phyloP scores from a whole-genome alignment of 495 filamentous ascomycete species.

The Penicillium steckii region DNA sequence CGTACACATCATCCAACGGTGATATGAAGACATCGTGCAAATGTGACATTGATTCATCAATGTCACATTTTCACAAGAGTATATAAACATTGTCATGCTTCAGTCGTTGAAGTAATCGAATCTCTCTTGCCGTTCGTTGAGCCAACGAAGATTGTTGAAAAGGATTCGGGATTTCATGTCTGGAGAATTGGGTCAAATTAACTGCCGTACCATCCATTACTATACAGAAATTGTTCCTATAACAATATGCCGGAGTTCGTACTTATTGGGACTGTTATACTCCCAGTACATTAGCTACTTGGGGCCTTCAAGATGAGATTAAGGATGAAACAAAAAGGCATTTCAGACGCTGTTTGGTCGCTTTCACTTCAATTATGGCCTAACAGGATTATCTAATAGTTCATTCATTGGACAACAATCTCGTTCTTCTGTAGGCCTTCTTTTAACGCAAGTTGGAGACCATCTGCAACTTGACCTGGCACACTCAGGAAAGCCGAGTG shows the following conservation, averaged over 20 bases:
- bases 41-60: no score
- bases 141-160: neutral
- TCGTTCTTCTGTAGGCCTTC: constrained; percentile 2
- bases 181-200: no score
- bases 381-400: no score
- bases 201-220: no score
- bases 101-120: neutral
- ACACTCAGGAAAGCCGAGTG: constrained; percentile 26
- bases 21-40: constrained; percentile 4
- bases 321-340: no score
- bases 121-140: constrained; percentile 1
- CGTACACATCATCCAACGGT: constrained; percentile 1
- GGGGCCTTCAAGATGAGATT: no score
- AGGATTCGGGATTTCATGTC: neutral
- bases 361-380: no score
- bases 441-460: constrained; percentile 14
- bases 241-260: no score
- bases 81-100: constrained; percentile 1
- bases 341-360: no score
- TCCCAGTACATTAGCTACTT: no score
- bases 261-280: no score
- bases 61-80: neutral
- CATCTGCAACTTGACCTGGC: constrained; percentile 21
- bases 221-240: no score
- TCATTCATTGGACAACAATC: neutral